Percentiles rank a stretch among this genome's conserved stretches.
Conservation (phyloP, 202 grass and related monocot genomes). For the Zoysia matrella region DNA sequence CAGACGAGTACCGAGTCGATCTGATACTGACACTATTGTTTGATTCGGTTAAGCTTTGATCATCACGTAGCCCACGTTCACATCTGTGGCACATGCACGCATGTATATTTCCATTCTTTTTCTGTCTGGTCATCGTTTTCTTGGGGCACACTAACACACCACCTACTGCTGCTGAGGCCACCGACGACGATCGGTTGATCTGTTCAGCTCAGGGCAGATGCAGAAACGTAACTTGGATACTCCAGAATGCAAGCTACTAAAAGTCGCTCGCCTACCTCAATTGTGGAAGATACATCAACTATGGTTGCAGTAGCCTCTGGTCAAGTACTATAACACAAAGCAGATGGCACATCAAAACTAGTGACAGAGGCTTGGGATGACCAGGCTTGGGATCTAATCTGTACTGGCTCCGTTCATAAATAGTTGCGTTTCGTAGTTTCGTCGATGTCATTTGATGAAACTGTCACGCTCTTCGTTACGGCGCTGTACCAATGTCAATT, state of each 20-base stretch:
- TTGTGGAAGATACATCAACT: background rate
- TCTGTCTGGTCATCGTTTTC: slow-evolving; percentile 2
- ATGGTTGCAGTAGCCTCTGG: too few relatives aligned
- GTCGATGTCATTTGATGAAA: too few relatives aligned
- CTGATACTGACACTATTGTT: background rate
- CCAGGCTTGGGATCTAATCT: background rate
- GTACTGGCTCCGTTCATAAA: too few relatives aligned
- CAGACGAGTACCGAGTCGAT: background rate
- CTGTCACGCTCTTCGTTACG: too few relatives aligned
- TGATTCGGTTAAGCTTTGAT: slow-evolving; percentile 7
- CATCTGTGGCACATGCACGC: background rate
- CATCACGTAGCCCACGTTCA: background rate
- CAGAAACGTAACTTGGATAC: background rate
- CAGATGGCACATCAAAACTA: background rate
- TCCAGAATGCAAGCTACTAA: background rate
- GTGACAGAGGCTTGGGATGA: background rate
- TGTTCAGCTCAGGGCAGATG: slow-evolving; percentile 6
- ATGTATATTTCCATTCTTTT: background rate
- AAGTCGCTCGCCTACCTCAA: background rate
- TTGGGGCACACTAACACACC: background rate
- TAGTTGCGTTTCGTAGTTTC: too few relatives aligned
- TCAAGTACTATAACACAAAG: background rate
- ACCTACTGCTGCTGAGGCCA: background rate
- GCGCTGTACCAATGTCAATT: too few relatives aligned
- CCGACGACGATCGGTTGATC: background rate